Base-by-base conservation (phyloP, 108 stramenopile species). In the Conticribra guillardii region DNA sequence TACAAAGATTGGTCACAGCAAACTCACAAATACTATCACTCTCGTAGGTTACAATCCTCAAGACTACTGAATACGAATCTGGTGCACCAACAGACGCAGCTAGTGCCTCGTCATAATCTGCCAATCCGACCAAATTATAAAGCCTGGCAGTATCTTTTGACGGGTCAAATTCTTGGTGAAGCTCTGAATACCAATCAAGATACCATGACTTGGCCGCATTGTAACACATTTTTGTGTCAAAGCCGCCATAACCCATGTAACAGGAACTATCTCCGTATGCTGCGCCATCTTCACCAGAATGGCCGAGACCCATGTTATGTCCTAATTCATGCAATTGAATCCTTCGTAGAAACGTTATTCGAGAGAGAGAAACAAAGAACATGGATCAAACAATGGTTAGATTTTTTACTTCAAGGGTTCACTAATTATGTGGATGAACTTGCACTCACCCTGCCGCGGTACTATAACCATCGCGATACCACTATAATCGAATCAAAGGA, bases 171-270 rank as follows among this genome's bases (percentile, higher is more conserved):
- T 46, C 44, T 7, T 46, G 41, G 27, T 62, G 44, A 7, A 62
- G 32, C 44, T 62, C 61, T 16, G 44, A 8, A 9, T 62, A 62
- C 61, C 61, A 62, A 27, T 31, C 44, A 16, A 62, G 61, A 11
- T 48, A 62, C 56, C 56, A 24, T 7, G 52, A 53, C 52, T 53
- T 53, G 23, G 52, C 23, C 7, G 52, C 52, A 23, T 62, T 62
- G 44, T 62, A 62, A 29, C 61, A 62, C 61, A 62, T 62, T 31
- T 46, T 62, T 19, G 45, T 41, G 21, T 62, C 45, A 37, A 19
- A 19, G 4, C 44, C 61, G 9, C 61, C 61, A 48, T 46, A 46
- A 14, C 61, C 61, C 61, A 62, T 62, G 61, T 62, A 62, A 29
- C 61, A 62, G 17, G 61, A 62, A 1, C 61, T 44, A 62, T 62